phyloP scores from a whole-genome alignment of 345 rosid species.

The Kernera saxatilis region DNA sequence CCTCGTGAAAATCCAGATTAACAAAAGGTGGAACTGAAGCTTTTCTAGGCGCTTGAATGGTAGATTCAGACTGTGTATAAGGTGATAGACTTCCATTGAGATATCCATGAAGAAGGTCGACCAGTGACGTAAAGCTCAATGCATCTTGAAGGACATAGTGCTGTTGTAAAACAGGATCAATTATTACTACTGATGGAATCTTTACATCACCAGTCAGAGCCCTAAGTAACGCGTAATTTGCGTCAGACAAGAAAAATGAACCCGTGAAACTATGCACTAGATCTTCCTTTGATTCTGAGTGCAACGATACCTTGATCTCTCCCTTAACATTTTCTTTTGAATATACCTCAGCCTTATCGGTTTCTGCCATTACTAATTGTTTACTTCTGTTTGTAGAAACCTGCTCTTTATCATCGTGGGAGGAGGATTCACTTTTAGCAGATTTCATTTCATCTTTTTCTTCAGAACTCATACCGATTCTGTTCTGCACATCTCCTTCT shows the following conservation, averaged over 20 bases:
- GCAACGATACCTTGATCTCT: slow-evolving; percentile 29
- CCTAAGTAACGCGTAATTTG: slow-evolving; percentile 53
- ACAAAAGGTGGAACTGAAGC: slow-evolving; percentile 70
- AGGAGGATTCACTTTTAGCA: slow-evolving; percentile 31
- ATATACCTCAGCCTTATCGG: slow-evolving; percentile 31
- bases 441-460: slow-evolving; percentile 26
- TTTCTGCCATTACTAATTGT: slow-evolving; percentile 27
- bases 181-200: slow-evolving; percentile 69
- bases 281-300: slow-evolving; percentile 35
- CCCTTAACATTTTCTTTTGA: slow-evolving; percentile 19
- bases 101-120: slow-evolving; percentile 50
- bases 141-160: slow-evolving; percentile 56
- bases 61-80: slow-evolving; percentile 50
- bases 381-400: slow-evolving; percentile 18
- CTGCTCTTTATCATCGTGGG: slow-evolving; percentile 32
- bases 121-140: slow-evolving; percentile 45
- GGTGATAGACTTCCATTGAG: slow-evolving; percentile 62
- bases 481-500: slow-evolving; percentile 27
- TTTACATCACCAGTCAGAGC: slow-evolving; percentile 62
- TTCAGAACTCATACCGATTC: slow-evolving; percentile 23
- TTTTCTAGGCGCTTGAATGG: slow-evolving; percentile 38
- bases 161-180: slow-evolving; percentile 59
- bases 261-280: slow-evolving; percentile 44
- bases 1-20: slow-evolving; percentile 77
- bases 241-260: slow-evolving; percentile 75